Conservation (phyloP, 768 basidiomycete genomes). For the Dacryopinax spathularia region DNA sequence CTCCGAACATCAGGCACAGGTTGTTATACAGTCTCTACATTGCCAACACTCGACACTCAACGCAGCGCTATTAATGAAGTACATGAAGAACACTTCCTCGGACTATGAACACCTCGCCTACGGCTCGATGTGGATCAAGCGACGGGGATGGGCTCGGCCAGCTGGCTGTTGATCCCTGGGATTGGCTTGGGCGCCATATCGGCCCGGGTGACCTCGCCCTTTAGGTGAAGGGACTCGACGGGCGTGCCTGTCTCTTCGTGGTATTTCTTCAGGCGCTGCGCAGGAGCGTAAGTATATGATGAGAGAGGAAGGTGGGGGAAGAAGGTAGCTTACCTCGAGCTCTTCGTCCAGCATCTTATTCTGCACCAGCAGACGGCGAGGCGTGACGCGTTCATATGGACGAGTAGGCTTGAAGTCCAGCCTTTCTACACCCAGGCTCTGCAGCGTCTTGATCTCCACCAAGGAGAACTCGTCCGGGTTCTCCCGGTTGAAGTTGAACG, state of each 20-base stretch:
- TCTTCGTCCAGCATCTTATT: background rate
- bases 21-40: background rate
- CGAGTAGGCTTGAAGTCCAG: conserved; percentile 33
- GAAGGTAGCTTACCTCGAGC: background rate
- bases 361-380: background rate
- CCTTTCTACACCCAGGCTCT: conserved; percentile 35
- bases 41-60: too few species aligned
- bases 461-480: conserved; percentile 31
- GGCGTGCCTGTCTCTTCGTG: background rate
- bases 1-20: too few species aligned
- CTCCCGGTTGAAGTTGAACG: conserved; percentile 38
- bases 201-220: background rate
- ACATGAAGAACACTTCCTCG: too few species aligned
- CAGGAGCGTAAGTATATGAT: background rate
- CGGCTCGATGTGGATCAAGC: too few species aligned
- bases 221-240: background rate
- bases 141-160: background rate
- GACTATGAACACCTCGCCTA: too few species aligned
- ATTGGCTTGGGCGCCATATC: background rate
- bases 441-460: conserved; percentile 46
- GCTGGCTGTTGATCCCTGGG: background rate
- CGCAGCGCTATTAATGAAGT: too few species aligned
- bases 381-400: background rate
- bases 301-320: background rate
- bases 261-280: conserved; percentile 1